Percentiles rank a stretch among this genome's conserved stretches.
Conservation (phyloP, 2,329 filamentous ascomycete species). For the Fusarium sp. region DNA sequence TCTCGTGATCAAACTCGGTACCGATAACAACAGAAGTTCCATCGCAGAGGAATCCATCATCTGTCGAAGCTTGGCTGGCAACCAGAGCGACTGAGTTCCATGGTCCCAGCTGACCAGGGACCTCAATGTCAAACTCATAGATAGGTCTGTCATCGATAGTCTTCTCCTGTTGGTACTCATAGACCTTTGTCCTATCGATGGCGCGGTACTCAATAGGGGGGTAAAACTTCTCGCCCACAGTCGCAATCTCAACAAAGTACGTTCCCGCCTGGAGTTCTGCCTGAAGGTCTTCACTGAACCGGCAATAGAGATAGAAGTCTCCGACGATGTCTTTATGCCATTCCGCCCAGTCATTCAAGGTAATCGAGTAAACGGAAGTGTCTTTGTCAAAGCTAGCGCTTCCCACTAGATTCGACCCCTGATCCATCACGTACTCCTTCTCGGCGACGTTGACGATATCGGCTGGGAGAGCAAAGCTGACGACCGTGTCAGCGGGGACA, state of each 20-base stretch:
- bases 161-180: not conserved
- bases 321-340: conserved; percentile 16
- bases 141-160: not conserved
- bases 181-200: not conserved
- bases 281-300: not conserved
- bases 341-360: not conserved
- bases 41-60: conserved; percentile 1
- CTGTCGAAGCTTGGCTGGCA: not conserved
- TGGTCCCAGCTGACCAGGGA: conserved; percentile 10
- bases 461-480: conserved; percentile 12
- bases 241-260: not conserved
- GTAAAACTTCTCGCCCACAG: not conserved
- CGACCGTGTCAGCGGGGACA: not conserved
- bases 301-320: conserved; percentile 18
- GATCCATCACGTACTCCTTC: not conserved
- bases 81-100: conserved; percentile 13
- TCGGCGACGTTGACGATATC: conserved; percentile 16
- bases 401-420: not conserved
- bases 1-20: not conserved
- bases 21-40: not conserved
- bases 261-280: not conserved
- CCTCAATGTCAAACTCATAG: conserved; percentile 9
- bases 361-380: not conserved
- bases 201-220: not conserved
- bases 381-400: not conserved